A percentile compares a stretch with the other conserved stretches of the same genome.
Conservation (phyloP, 129 eudicot species). For the Flaveria brownii region DNA sequence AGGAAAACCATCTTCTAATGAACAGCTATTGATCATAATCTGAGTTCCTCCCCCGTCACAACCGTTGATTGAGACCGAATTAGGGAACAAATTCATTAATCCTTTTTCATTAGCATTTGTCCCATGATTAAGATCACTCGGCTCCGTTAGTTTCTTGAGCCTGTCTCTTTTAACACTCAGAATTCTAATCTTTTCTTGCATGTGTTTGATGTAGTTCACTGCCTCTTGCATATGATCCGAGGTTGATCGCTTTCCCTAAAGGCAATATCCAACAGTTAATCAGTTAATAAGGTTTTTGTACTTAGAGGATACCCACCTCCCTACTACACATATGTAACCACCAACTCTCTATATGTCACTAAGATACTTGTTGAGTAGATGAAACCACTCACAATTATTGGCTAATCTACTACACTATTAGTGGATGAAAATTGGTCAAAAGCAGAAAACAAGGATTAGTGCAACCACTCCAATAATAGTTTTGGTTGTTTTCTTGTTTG, state of each 20-base stretch:
- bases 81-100: background rate
- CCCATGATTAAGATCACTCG: background rate
- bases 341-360: too few relatives aligned
- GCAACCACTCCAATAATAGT: too few relatives aligned
- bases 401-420: too few relatives aligned
- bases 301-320: too few relatives aligned
- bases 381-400: too few relatives aligned
- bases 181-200: constrained; percentile 34
- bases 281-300: background rate
- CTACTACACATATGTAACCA: too few relatives aligned
- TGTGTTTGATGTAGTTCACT: constrained; percentile 34
- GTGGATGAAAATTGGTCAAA: too few relatives aligned
- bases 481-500: too few relatives aligned
- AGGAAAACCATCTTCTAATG: constrained; percentile 21
- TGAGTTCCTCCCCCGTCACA: constrained; percentile 25
- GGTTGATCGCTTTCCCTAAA: constrained; percentile 53
- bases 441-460: too few relatives aligned
- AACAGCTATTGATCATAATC: constrained; percentile 36
- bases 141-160: constrained; percentile 13
- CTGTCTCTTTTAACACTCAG: constrained; percentile 32
- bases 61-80: constrained; percentile 25
- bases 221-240: constrained; percentile 52
- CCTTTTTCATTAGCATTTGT: background rate
- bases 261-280: background rate
- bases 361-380: too few relatives aligned